Percentiles rank a stretch among this genome's conserved stretches.
phyloP scores from a whole-genome alignment of 2,329 filamentous ascomycete genomes.

The Hypoxylon sp. region DNA sequence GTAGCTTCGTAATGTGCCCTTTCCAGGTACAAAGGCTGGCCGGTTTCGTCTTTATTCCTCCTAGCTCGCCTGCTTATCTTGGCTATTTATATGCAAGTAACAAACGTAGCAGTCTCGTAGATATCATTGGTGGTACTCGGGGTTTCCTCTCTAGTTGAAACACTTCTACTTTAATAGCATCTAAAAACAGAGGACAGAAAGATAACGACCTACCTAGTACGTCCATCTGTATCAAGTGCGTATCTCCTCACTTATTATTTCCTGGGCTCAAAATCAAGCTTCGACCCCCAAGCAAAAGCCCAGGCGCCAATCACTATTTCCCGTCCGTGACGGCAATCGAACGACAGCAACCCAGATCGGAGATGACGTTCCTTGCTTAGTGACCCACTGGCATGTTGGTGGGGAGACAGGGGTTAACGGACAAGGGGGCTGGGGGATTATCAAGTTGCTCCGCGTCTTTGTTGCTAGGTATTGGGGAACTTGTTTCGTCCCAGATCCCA shows the following conservation, averaged over 20 bases:
- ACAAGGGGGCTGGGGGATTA: background rate
- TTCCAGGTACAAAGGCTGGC: constrained; percentile 1
- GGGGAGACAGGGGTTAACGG: constrained; percentile 5
- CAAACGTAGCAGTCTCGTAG: background rate
- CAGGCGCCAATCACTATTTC: constrained; percentile 42
- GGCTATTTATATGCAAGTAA: constrained; percentile 7
- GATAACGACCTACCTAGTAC: constrained; percentile 36
- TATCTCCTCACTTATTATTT: constrained; percentile 28
- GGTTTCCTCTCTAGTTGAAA: constrained; percentile 13
- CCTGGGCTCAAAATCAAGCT: constrained; percentile 40
- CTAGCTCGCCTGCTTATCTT: background rate
- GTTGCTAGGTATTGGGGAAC: background rate
- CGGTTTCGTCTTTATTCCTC: constrained; percentile 13
- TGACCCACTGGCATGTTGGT: constrained; percentile 15
- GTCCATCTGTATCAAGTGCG: constrained; percentile 27
- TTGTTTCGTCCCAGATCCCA: constrained; percentile 19
- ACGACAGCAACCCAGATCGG: constrained; percentile 41
- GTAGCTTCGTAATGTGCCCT: constrained; percentile 18
- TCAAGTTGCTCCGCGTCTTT: constrained; percentile 1
- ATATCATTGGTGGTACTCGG: background rate
- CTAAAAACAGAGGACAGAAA: constrained; percentile 15
- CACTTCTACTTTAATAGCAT: constrained; percentile 5
- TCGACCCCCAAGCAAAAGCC: constrained; percentile 28
- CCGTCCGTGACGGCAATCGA: constrained; percentile 41
- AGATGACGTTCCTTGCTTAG: constrained; percentile 40